Evolutionary conservation across 2,329 filamentous ascomycete genomes (phyloP).

Genomic region (Xylaria sp.): DNA sequence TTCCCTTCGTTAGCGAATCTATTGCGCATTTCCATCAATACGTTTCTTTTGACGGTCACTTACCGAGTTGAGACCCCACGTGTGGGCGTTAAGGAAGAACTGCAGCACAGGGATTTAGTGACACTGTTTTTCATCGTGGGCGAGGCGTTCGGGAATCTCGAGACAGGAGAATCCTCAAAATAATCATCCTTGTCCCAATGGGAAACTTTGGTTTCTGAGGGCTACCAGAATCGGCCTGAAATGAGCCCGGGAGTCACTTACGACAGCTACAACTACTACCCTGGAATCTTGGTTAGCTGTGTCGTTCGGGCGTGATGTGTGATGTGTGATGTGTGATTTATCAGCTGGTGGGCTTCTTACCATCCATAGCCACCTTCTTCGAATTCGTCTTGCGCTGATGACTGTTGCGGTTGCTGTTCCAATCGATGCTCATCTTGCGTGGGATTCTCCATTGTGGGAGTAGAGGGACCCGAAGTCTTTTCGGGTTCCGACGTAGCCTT

Average conservation of each 20-base stretch:
- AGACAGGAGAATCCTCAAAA: neutral
- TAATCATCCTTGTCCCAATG: neutral
- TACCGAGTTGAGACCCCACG: conserved; percentile 78
- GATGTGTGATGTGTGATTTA: neutral
- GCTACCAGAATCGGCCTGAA: neutral
- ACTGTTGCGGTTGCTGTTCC: conserved; percentile 8
- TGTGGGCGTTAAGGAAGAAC: conserved; percentile 72
- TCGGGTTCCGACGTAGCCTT: conserved; percentile 27
- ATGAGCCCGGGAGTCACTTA: conserved; percentile 39
- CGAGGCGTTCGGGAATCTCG: neutral
- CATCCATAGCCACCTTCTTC: conserved; percentile 71
- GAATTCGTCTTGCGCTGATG: conserved; percentile 55
- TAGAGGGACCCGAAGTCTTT: conserved; percentile 3
- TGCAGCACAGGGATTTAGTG: conserved; percentile 16
- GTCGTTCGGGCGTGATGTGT: neutral
- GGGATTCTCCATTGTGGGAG: conserved; percentile 1
- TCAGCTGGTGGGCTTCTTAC: conserved; percentile 49
- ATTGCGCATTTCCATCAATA: conserved; percentile 13
- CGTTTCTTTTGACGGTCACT: conserved; percentile 40
- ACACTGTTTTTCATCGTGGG: neutral
- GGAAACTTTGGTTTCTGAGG: neutral
- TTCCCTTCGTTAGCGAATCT: conserved; percentile 34
- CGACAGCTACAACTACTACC: conserved; percentile 63
- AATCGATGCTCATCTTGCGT: conserved; percentile 13
- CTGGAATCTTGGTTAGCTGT: conserved; percentile 17